Conservation (phyloP, 78 protist genomes). For the Dictyostelium brefeldianum region DNA sequence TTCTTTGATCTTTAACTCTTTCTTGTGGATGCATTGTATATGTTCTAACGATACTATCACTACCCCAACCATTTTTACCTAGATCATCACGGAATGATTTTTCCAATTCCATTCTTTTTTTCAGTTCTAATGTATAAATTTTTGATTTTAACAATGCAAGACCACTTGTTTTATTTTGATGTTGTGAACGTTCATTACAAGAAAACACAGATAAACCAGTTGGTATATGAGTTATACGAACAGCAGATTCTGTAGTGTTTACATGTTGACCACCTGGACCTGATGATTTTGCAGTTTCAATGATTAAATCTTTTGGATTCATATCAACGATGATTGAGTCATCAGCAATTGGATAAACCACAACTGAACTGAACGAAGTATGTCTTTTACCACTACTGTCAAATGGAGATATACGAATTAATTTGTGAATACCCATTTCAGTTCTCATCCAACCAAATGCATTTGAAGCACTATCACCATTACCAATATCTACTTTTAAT, state of each 20-base stretch:
- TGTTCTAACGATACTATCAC: slow-evolving; percentile 36
- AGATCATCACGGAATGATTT: slow-evolving; percentile 30
- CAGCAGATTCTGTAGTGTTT: slow-evolving; percentile 95
- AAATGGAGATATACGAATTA: slow-evolving; percentile 94
- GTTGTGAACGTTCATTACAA: slow-evolving; percentile 70
- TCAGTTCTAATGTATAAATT: slow-evolving; percentile 13
- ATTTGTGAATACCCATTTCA: slow-evolving; percentile 94
- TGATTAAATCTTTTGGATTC: slow-evolving; percentile 32
- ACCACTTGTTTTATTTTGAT: slow-evolving; percentile 63
- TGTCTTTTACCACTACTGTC: slow-evolving; percentile 82
- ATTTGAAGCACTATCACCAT: not conserved
- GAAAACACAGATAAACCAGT: slow-evolving; percentile 89
- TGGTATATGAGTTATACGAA: slow-evolving; percentile 92
- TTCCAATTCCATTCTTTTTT: slow-evolving; percentile 27
- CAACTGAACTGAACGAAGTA: slow-evolving; percentile 72
- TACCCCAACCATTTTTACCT: slow-evolving; percentile 52
- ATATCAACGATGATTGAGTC: slow-evolving; percentile 9
- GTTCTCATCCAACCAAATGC: slow-evolving; percentile 81
- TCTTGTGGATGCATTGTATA: slow-evolving; percentile 65
- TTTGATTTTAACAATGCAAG: slow-evolving; percentile 46
- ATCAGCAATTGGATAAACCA: slow-evolving; percentile 51
- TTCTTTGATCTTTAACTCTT: slow-evolving; percentile 74
- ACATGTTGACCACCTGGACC: slow-evolving; percentile 97
- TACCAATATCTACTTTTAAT: slow-evolving; percentile 10
- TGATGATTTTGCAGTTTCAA: slow-evolving; percentile 77